Conservation (phyloP, 2,329 filamentous ascomycete species). For the Epichloe uncinata region DNA sequence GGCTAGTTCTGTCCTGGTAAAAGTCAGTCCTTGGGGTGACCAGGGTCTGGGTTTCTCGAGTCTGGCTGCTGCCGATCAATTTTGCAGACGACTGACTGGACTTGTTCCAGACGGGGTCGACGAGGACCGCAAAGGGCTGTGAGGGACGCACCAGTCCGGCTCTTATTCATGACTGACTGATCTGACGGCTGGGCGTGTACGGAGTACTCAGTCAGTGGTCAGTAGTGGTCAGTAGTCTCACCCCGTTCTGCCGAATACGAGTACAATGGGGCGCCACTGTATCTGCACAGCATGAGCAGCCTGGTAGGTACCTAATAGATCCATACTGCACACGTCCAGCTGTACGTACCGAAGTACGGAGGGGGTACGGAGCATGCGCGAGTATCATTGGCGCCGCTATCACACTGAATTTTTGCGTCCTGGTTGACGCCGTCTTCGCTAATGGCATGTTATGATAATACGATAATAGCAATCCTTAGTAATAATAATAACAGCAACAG, state of each 20-base stretch:
- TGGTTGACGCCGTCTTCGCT: too few relatives aligned
- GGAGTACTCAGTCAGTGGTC: background rate
- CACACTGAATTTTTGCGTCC: too few relatives aligned
- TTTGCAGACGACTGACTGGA: background rate
- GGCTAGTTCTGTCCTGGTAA: background rate
- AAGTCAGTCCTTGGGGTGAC: constrained; percentile 1
- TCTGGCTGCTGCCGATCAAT: background rate
- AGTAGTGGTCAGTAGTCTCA: background rate
- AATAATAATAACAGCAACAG: background rate
- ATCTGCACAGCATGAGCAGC: too few relatives aligned
- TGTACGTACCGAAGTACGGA: too few relatives aligned
- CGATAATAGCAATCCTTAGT: too few relatives aligned
- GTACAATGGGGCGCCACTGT: background rate
- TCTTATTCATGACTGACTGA: background rate
- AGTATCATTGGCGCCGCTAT: too few relatives aligned
- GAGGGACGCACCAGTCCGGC: background rate
- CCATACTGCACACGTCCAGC: background rate
- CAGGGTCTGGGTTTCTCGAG: background rate
- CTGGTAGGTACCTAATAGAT: too few relatives aligned
- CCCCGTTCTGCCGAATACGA: constrained; percentile 2
- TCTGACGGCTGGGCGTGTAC: background rate
- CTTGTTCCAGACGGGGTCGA: background rate
- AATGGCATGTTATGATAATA: too few relatives aligned
- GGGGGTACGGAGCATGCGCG: too few relatives aligned
- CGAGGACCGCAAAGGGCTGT: background rate